Conservation (phyloP, 2,329 filamentous ascomycete genomes). For the Nannizzia gypsea region DNA sequence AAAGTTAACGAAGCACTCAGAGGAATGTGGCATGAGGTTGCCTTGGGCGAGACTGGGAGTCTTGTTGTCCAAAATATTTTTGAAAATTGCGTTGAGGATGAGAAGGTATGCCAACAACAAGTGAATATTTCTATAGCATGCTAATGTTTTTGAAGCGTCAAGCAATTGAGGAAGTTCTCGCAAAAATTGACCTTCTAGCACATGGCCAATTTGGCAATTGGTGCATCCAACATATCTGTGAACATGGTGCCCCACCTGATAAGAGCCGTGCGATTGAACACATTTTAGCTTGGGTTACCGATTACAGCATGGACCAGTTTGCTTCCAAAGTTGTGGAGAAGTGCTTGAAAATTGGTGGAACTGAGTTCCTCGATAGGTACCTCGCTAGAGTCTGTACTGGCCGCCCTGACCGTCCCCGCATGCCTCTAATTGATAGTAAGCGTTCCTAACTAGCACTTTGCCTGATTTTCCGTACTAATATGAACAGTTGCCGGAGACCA, state of each 20-base stretch:
- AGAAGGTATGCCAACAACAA: conserved; percentile 56
- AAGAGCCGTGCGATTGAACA: conserved; percentile 90
- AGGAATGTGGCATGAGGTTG: conserved; percentile 98
- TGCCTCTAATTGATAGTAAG: conserved; percentile 85
- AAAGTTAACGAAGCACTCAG: conserved; percentile 90
- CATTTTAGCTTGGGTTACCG: conserved; percentile 81
- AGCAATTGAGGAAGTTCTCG: conserved; percentile 91
- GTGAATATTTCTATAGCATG: conserved; percentile 14
- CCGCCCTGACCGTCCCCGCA: conserved; percentile 78
- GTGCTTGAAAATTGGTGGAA: conserved; percentile 89
- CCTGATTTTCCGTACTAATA: background rate
- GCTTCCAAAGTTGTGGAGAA: conserved; percentile 99
- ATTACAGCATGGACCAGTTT: conserved; percentile 98
- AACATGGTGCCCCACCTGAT: conserved; percentile 83
- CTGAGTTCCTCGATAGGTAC: conserved; percentile 83
- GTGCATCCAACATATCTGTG: conserved; percentile 99
- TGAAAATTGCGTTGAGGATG: conserved; percentile 95
- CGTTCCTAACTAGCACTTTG: conserved; percentile 10
- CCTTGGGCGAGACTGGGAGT: conserved; percentile 90
- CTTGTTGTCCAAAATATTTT: conserved; percentile 99
- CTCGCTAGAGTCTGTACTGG: conserved; percentile 89
- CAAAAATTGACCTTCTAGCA: conserved; percentile 89
- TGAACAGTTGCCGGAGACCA: conserved; percentile 74
- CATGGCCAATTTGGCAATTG: conserved; percentile 98
- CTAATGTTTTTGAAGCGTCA: conserved; percentile 54